Base-by-base conservation (phyloP, 2,329 filamentous ascomycete species). In the Pseudofabraea citricarpa region DNA sequence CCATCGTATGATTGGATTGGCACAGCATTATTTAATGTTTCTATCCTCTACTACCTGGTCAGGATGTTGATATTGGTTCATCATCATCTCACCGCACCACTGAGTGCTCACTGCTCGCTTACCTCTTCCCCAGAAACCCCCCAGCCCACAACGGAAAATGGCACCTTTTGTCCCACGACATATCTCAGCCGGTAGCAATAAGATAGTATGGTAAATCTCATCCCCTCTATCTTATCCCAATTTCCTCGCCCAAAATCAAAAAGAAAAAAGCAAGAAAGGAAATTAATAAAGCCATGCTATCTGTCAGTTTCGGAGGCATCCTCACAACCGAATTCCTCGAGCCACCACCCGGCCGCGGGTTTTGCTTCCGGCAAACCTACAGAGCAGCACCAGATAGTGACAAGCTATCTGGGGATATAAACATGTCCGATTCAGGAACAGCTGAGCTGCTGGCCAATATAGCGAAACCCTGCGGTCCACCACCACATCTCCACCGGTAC, bases 401-500 rank as follows among this genome's bases (percentile, higher is more conserved):
- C n/a, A n/a, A n/a, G n/a, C n/a, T n/a, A n/a, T n/a, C n/a, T n/a
- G n/a, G n/a, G n/a, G n/a, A n/a, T n/a, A n/a, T n/a, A n/a, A n/a
- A n/a, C n/a, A n/a, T n/a, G 24, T 8, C n/a, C n/a, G 50, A 44
- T 7, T 27, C 45, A 7, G 43, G 44, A 21, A 41, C 48, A 6
- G 33, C 37, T 9, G 48, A 48, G 23, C 47, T 56, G 22, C 50
- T 48, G 4, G 33, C 40, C 18, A 39, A 53, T n/a, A 52, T 55
- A 36, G 45, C 39, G 20, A 50, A 37, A 31, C 48, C 27, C 40
- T 27, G 8, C 8, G 50, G 18, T 23, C 48, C 42, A 33, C 51
- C 40, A 37, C 57, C 52, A 24, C 63, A 65, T 41, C 60, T 65
- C 40, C 62, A 65, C 44, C 53, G 43, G 18, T 57, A 56, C 40